Conservation (phyloP, 768 basidiomycete species). For the Tubosaeta sp. region DNA sequence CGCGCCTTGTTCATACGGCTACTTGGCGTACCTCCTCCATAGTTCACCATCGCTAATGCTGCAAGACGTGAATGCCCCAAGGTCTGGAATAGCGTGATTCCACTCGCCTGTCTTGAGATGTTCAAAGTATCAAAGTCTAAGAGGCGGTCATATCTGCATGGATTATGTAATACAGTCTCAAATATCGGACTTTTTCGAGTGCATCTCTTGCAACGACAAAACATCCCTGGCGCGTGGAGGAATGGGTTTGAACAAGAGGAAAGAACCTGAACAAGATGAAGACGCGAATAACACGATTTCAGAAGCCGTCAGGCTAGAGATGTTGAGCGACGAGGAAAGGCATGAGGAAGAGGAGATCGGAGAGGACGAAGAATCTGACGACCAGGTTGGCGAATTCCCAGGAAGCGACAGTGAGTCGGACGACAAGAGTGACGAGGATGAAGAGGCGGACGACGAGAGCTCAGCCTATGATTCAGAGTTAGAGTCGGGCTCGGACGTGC, state of each 20-base stretch:
- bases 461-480: conserved; percentile 25
- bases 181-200: background rate
- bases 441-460: conserved; percentile 37
- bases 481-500: conserved; percentile 45
- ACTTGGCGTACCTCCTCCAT: conserved; percentile 69
- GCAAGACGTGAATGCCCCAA: background rate
- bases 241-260: conserved; percentile 53
- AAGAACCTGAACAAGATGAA: conserved; percentile 44
- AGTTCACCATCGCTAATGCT: conserved; percentile 63
- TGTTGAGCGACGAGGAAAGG: conserved; percentile 71
- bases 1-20: background rate
- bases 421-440: conserved; percentile 32
- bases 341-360: conserved; percentile 26
- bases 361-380: conserved; percentile 42
- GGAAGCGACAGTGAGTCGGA: conserved; percentile 44
- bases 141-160: background rate
- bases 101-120: background rate
- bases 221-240: conserved; percentile 26
- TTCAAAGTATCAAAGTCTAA: background rate
- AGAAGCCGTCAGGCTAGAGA: conserved; percentile 52
- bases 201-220: background rate
- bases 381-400: conserved; percentile 70
- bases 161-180: background rate
- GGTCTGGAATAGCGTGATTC: background rate
- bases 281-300: conserved; percentile 30